Conservation (phyloP, 2,329 filamentous ascomycete species). For the Calonectria multiphialidica region DNA sequence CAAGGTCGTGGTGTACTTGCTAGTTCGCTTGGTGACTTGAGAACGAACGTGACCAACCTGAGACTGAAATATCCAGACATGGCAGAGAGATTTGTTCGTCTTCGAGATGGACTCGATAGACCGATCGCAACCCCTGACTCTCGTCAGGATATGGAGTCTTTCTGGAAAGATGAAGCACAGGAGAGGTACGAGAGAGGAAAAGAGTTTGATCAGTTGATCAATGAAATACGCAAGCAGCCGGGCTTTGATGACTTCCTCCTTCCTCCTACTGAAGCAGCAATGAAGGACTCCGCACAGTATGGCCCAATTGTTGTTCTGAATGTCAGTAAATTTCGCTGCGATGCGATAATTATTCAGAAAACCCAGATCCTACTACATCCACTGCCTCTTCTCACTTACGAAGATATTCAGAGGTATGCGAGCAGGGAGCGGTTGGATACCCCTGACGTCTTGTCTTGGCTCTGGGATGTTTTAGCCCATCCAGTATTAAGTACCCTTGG, state of each 20-base stretch:
- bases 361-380: background rate
- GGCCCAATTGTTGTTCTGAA: constrained; percentile 17
- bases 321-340: background rate
- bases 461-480: constrained; percentile 44
- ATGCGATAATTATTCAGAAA: constrained; percentile 2
- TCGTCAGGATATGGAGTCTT: background rate
- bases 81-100: background rate
- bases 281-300: too few relatives aligned
- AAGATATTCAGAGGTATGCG: background rate
- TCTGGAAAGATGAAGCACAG: background rate
- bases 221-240: background rate
- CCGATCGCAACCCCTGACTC: background rate
- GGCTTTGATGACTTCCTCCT: constrained; percentile 45
- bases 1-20: constrained; percentile 1
- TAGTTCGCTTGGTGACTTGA: background rate
- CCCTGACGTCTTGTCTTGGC: constrained; percentile 40
- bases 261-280: constrained; percentile 27
- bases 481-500: constrained; percentile 45
- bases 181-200: background rate
- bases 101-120: background rate
- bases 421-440: background rate
- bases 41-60: background rate
- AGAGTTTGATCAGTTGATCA: constrained; percentile 2
- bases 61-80: background rate
- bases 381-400: background rate